phyloP scores from a whole-genome alignment of 202 grass and related monocot species.

The Brachypodium distachyon region DNA sequence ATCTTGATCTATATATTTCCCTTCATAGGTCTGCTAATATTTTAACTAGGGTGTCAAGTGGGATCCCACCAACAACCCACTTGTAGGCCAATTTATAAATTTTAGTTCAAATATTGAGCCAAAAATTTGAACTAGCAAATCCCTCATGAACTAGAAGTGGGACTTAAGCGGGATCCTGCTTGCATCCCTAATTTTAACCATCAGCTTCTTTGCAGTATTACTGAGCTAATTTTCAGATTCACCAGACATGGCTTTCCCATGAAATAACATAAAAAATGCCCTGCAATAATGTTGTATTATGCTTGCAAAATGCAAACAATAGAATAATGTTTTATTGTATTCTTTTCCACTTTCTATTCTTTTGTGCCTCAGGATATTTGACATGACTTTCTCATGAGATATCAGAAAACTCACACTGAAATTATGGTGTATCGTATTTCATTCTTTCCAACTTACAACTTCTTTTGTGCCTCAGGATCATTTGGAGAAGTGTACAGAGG shows the following conservation, averaged over 20 bases:
- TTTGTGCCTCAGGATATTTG: background rate
- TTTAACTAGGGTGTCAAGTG: too few relatives aligned
- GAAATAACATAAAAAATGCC: background rate
- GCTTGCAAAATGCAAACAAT: background rate
- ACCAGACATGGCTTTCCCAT: background rate
- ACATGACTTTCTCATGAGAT: constrained; percentile 2
- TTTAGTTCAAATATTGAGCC: too few relatives aligned
- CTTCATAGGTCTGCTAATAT: background rate
- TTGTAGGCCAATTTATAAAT: too few relatives aligned
- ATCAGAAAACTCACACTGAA: background rate
- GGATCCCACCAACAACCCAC: too few relatives aligned
- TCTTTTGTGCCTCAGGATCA: constrained; percentile 54
- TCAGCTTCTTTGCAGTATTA: background rate
- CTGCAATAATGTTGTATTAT: background rate
- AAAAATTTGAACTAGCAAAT: too few relatives aligned
- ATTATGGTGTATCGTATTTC: background rate
- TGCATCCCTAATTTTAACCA: background rate
- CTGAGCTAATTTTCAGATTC: background rate
- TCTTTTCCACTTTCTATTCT: background rate
- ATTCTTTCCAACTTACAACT: constrained; percentile 23
- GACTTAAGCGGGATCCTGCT: too few relatives aligned
- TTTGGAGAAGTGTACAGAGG: constrained; percentile 94
- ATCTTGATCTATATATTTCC: constrained; percentile 1
- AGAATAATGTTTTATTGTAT: background rate
- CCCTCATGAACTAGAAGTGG: too few relatives aligned